Percentiles rank a stretch among this genome's conserved stretches.
phyloP scores from a whole-genome alignment of 208 protist genomes.

The Acanthamoeba culbertsoni region DNA sequence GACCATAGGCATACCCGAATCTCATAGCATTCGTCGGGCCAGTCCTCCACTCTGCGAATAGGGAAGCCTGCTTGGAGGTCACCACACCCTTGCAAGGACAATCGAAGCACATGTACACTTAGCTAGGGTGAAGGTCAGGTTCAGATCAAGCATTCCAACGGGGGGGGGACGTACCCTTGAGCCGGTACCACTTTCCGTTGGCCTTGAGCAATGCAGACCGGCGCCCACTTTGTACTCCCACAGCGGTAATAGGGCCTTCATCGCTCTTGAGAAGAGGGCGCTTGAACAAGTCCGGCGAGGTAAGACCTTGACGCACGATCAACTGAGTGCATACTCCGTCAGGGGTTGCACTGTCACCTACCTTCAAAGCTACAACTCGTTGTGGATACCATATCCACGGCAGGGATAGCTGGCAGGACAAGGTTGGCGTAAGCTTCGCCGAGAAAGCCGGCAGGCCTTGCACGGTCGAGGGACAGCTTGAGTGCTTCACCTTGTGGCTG shows the following conservation, averaged over 20 bases:
- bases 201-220: slow-evolving; percentile 48
- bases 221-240: slow-evolving; percentile 51
- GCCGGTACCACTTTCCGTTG: slow-evolving; percentile 43
- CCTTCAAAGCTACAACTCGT: background rate
- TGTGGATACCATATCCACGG: background rate
- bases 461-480: background rate
- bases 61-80: slow-evolving; percentile 58
- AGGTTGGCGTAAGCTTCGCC: background rate
- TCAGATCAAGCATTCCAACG: background rate
- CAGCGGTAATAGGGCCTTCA: background rate
- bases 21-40: background rate
- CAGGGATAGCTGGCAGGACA: slow-evolving; percentile 37
- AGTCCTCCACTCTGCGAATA: background rate
- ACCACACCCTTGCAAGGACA: slow-evolving; percentile 38
- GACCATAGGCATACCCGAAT: background rate
- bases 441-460: background rate
- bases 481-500: background rate
- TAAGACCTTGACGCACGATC: background rate
- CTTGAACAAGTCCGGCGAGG: background rate
- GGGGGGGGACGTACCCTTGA: slow-evolving; percentile 7
- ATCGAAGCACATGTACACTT: background rate
- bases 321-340: background rate
- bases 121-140: background rate
- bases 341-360: background rate
- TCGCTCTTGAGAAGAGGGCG: slow-evolving; percentile 52